Conservation (phyloP, 164 flowering plant genomes). For the Piper betle region DNA sequence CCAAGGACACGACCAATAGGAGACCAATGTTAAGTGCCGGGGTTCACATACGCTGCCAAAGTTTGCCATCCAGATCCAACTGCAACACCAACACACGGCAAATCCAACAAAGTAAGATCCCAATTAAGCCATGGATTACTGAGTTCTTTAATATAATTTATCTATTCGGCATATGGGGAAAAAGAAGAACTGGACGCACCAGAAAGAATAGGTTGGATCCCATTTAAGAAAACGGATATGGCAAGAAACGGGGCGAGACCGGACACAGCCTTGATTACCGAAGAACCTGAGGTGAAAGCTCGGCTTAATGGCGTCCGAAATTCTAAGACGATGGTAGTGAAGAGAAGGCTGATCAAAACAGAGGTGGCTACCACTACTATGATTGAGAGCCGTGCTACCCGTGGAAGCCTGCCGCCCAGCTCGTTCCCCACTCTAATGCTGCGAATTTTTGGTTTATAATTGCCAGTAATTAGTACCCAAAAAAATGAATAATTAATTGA, state of each 20-base stretch:
- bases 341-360: not conserved
- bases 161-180: not conserved
- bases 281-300: conserved; percentile 32
- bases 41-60: conserved; percentile 62
- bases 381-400: conserved; percentile 48
- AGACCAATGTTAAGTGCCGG: conserved; percentile 57
- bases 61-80: conserved; percentile 86
- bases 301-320: conserved; percentile 29
- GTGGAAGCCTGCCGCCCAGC: conserved; percentile 57
- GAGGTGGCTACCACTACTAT: conserved; percentile 16
- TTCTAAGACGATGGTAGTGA: conserved; percentile 25
- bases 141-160: not conserved
- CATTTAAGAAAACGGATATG: conserved; percentile 48
- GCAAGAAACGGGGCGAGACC: conserved; percentile 41
- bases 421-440: conserved; percentile 77
- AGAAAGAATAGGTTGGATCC: conserved; percentile 68
- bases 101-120: conserved; percentile 24
- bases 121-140: conserved; percentile 50
- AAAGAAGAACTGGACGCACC: conserved; percentile 14
- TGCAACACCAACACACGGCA: conserved; percentile 39
- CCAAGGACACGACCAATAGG: conserved; percentile 70
- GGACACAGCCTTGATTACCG: conserved; percentile 37
- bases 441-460: too few species aligned
- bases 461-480: too few species aligned
- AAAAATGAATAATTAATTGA: too few species aligned